Percentiles rank a stretch among this genome's conserved stretches.
Evolutionary conservation across 176 grass and related monocot species (phyloP).

Genomic region (Elymus sibiricus): DNA sequence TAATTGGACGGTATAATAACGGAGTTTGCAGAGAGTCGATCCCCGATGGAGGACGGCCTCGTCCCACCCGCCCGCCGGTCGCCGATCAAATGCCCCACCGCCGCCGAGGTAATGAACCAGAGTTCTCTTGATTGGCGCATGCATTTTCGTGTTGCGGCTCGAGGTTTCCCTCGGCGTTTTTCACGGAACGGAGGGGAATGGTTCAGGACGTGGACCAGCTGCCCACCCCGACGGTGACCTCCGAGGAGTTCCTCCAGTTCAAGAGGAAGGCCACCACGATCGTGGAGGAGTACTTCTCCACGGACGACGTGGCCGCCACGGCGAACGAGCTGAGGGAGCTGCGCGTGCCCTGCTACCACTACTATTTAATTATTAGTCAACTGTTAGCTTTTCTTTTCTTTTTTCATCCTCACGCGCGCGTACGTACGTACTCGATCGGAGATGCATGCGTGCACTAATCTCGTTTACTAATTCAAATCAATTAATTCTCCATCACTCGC

Average conservation of each 20-base stretch:
- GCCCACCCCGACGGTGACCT: conserved; percentile 30
- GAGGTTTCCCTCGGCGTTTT: background rate
- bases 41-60: conserved; percentile 17
- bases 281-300: conserved; percentile 59
- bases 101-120: conserved; percentile 22
- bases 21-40: no score
- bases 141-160: background rate
- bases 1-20: no score
- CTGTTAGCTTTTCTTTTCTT: no score
- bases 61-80: background rate
- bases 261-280: conserved; percentile 49
- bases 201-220: background rate
- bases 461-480: no score
- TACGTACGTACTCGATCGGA: no score
- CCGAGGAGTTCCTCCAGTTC: conserved; percentile 45
- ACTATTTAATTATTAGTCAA: no score
- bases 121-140: background rate
- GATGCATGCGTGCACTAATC: no score
- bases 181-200: conserved; percentile 10
- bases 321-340: conserved; percentile 46
- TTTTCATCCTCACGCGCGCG: no score
- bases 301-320: conserved; percentile 41
- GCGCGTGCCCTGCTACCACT: conserved; percentile 53
- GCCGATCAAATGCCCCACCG: conserved; percentile 17
- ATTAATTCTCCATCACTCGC: no score